A percentile compares a stretch with the other conserved stretches of the same genome.
These are phyloP conservation scores for Blastocystis sp. DNA, from an alignment of 352 stramenopile genomes.

Conservation along the genomic window DNA sequence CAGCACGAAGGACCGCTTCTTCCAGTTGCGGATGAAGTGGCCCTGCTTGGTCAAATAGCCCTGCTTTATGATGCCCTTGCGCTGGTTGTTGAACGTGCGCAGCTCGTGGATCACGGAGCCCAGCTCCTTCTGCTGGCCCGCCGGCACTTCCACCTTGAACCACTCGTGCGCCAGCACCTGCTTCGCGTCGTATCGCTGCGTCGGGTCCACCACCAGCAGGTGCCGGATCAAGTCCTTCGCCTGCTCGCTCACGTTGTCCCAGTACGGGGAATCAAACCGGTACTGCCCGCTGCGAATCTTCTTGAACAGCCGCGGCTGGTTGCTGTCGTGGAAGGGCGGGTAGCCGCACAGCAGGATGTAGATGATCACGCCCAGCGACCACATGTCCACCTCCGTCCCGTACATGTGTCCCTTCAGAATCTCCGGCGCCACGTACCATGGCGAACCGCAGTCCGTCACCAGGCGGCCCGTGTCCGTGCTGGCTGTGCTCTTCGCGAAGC, in stretches of 20 bases:
- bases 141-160: conserved; percentile 75
- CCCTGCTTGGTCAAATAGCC: conserved; percentile 69
- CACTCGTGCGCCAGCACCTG: conserved; percentile 81
- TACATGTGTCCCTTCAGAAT: conserved; percentile 84
- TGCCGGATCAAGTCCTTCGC: conserved; percentile 82
- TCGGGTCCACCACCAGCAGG: conserved; percentile 72
- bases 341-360: conserved; percentile 89
- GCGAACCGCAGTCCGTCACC: conserved; percentile 73
- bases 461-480: conserved; percentile 72
- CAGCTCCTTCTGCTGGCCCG: conserved; percentile 8
- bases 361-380: conserved; percentile 87
- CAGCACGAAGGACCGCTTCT: conserved; percentile 69
- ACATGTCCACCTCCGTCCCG: conserved; percentile 85
- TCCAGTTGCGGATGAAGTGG: conserved; percentile 69
- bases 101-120: conserved; percentile 64
- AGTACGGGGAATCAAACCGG: conserved; percentile 86
- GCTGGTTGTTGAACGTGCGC: conserved; percentile 65
- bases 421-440: conserved; percentile 87
- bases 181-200: conserved; percentile 69
- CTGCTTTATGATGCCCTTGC: conserved; percentile 64
- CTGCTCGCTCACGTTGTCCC: conserved; percentile 85
- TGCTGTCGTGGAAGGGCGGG: conserved; percentile 83
- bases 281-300: conserved; percentile 84
- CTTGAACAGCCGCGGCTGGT: conserved; percentile 82
- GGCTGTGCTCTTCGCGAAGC: conserved; percentile 81